These are phyloP conservation scores for Saccharomyces jurei DNA, from an alignment of 805 yeast genomes.

Conservation along the genomic window DNA sequence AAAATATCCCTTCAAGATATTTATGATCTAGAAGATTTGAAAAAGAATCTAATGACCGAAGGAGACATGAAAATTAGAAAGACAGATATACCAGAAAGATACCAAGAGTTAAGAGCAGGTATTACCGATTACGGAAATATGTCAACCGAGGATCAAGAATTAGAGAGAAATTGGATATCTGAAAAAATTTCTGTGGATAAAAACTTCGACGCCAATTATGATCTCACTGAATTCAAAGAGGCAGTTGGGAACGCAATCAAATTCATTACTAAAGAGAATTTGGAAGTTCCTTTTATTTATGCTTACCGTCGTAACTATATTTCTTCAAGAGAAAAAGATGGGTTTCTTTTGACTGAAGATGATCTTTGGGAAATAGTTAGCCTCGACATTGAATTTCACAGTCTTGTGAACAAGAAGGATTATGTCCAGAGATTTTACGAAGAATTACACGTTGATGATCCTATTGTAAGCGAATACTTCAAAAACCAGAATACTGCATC, in stretches of 20 bases:
- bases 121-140: conserved; percentile 59
- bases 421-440: conserved; percentile 51
- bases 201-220: conserved; percentile 31
- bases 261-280: conserved; percentile 64
- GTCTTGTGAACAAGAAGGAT: conserved; percentile 65
- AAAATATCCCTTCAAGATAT: conserved; percentile 68
- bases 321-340: conserved; percentile 36
- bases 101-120: conserved; percentile 60
- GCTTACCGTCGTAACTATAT: conserved; percentile 88
- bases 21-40: conserved; percentile 88
- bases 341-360: conserved; percentile 54
- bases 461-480: conserved; percentile 48
- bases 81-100: conserved; percentile 88
- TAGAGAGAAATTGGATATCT: conserved; percentile 78
- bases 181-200: conserved; percentile 54
- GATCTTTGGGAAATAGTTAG: conserved; percentile 89
- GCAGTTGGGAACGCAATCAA: conserved; percentile 67
- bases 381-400: conserved; percentile 82
- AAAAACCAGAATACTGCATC: conserved; percentile 42
- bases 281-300: conserved; percentile 94
- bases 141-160: conserved; percentile 55
- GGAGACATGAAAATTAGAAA: conserved; percentile 82
- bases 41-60: conserved; percentile 84
- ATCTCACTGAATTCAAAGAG: conserved; percentile 47
- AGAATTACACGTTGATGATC: conserved; percentile 49